These are phyloP conservation scores for Metarhizium guizhouense DNA, from an alignment of 2,329 filamentous ascomycete species.

Conservation along the genomic window DNA sequence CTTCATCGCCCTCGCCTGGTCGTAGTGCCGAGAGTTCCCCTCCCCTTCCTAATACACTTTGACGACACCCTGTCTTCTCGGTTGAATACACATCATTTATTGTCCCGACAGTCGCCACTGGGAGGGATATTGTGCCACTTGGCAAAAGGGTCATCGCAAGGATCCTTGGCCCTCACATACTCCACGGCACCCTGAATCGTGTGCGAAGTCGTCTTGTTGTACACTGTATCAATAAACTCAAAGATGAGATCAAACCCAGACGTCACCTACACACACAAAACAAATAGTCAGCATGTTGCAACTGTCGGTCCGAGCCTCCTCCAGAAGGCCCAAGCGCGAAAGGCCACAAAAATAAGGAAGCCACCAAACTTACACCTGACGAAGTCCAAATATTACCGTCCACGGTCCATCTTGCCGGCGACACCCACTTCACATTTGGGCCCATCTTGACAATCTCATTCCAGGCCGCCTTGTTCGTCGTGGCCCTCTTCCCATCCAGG, in stretches of 20 bases:
- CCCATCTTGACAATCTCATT: conserved; percentile 33
- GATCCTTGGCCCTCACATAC: conserved; percentile 8
- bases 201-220: conserved; percentile 2
- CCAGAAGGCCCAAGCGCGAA: too few relatives aligned
- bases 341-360: not conserved
- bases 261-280: conserved; percentile 2
- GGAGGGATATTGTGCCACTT: conserved; percentile 6
- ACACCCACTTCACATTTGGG: conserved; percentile 47
- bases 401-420: conserved; percentile 51
- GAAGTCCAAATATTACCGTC: conserved; percentile 59
- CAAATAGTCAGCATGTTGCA: not conserved
- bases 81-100: too few relatives aligned
- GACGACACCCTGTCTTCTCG: too few relatives aligned
- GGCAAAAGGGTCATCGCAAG: conserved; percentile 12
- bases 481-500: conserved; percentile 50
- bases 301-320: too few relatives aligned
- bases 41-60: too few relatives aligned
- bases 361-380: conserved; percentile 35
- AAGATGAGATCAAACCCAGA: conserved; percentile 11
- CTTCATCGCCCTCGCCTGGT: too few relatives aligned
- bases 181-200: conserved; percentile 7
- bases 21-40: too few relatives aligned
- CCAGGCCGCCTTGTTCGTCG: conserved; percentile 55
- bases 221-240: conserved; percentile 10
- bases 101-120: conserved; percentile 3